Evolutionary conservation across 805 yeast genomes (phyloP), one percentile per base, ranked within the genome.

Genomic region (Zygosaccharomyces kombuchaensis): DNA sequence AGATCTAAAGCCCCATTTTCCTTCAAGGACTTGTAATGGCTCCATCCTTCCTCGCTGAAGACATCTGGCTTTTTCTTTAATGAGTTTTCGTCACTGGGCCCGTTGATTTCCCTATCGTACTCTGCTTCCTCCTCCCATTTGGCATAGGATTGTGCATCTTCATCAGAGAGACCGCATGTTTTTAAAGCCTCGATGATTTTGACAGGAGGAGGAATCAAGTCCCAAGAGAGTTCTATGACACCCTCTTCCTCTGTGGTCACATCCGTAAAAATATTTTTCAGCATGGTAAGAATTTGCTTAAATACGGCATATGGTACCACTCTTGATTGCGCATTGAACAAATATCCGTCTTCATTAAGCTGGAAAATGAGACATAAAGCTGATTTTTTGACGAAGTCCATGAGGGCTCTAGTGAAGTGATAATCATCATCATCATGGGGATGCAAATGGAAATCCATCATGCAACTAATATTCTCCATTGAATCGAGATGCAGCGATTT

Each of bases 271-370:
- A 74, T 65, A 39, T 71, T 67, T 39, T 70, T 71, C 25, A 76
- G 59, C 34, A 81, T 66, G 2, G 67, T 60, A 13, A 79, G 62
- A 1, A 79, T 43, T 46, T 74, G 75, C 22, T 75, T 76, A 37
- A 77, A 65, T 3, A 80, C 65, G 1, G 63, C 56, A 23, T 63
- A 62, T 5, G 74, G 74, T 2, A 69, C 50, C n/a, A 57, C 53
- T 13, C 57, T 52, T 4, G 54, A 47, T 7, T 54, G 60, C 10
- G 58, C 48, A 4, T 60, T 48, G n/a, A 68, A 61, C 0, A 62
- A 44, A 1, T 59, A 57, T 14, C 50, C 50, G 1, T 41, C 41
- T 2, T 47, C 35, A 13, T 53, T 50, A 17, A 62, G 44, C n/a
- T 58, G 55, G 14, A 45, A 43, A 12, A 63, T 44, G 37, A 62